Base-by-base conservation (phyloP, 805 yeast species). In the Naumovozyma castellii region DNA sequence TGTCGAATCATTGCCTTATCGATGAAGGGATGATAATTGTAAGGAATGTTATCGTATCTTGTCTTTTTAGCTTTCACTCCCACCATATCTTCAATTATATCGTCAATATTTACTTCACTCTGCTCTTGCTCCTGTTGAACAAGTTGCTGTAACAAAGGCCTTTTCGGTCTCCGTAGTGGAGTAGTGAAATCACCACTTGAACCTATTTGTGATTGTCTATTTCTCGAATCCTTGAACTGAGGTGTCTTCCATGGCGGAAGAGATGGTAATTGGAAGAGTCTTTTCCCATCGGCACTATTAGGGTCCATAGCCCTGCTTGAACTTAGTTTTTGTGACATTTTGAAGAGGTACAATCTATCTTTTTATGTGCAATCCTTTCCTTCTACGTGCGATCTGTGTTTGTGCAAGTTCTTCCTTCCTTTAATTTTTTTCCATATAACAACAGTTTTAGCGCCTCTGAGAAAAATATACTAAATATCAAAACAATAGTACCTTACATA, bases 201-300 rank as follows among this genome's bases (percentile, higher is more conserved):
- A 6, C 27, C 10, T 10, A 22, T 22, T 10, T 22, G 9, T 6
- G 27, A 22, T 6, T 6, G 10, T 43, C 41, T 30, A 37, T 36
- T 3, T 38, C 41, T 18, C 41, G 35, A 4, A 30, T 35, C 35
- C 22, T 49, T 46, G 22, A 46, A 43, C 27, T 39, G 39, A 17
- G 55, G 50, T 13, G 57, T 47, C 30, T 45, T 45, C 60, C 60
- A 55, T n/a, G 57, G 54, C 15, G 60, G 57, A 14, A 55, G 41
- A 10, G 57, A 43, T 10, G 57, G 58, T 17, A 55, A 36, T 31
- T 55, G 57, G 32, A 53, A 53, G 13, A 34, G 35, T 9, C 32
- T 34, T 22, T 29, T 18, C 34, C 32, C 32, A 4, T 34, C 19
- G 1, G 20, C 28, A 32, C 10, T 17, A 12, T 27, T 34, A n/a